Conservation (phyloP, 371 early-diverging fungal genomes). For the Actinomucor elegans region DNA sequence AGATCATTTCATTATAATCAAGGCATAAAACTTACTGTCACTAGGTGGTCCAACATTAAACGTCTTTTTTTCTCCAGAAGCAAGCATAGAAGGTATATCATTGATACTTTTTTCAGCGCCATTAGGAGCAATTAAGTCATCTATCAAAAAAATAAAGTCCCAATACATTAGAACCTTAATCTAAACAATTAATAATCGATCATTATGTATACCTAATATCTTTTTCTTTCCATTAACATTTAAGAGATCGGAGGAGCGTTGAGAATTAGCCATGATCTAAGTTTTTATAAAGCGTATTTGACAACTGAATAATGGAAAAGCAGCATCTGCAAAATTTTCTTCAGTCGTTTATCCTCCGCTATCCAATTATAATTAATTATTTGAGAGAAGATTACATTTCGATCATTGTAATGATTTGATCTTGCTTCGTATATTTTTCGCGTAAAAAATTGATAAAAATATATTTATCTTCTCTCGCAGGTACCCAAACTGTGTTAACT, state of each 20-base stretch:
- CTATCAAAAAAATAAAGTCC: background rate
- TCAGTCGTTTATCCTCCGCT: no score
- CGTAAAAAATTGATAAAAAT: no score
- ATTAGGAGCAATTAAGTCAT: background rate
- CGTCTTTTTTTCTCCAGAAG: constrained; percentile 24
- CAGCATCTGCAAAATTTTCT: no score
- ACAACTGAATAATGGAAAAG: no score
- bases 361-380: no score
- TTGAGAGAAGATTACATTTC: no score
- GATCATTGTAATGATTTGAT: no score
- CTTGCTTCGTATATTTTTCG: no score
- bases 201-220: constrained; percentile 29
- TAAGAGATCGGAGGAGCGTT: constrained; percentile 25
- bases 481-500: no score
- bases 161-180: background rate
- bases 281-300: background rate
- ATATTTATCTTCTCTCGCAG: no score
- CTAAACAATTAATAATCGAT: background rate
- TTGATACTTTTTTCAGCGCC: constrained; percentile 5
- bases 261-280: constrained; percentile 8
- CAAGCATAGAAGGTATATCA: constrained; percentile 12
- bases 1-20: background rate
- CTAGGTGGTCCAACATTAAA: constrained; percentile 20
- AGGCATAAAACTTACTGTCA: constrained; percentile 29
- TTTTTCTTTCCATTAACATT: constrained; percentile 27